Percentiles rank a stretch among this genome's conserved stretches.
Evolutionary conservation across 768 basidiomycete species (phyloP).

Genomic region (Lentinula edodes): DNA sequence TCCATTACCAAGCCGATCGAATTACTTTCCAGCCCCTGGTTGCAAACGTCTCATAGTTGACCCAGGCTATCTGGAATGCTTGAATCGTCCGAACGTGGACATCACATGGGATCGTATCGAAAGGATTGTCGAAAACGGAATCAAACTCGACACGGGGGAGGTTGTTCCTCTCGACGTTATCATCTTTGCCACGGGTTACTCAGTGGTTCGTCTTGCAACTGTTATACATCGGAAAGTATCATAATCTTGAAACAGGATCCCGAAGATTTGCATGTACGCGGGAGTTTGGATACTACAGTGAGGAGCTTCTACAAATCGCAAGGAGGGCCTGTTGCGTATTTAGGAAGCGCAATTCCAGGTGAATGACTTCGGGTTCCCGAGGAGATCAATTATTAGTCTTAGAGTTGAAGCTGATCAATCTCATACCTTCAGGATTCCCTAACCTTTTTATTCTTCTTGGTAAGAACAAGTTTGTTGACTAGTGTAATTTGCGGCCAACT

Average conservation of each 20-base stretch:
- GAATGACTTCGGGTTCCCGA: not conserved
- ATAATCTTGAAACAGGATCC: slow-evolving; percentile 24
- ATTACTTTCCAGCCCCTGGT: slow-evolving; percentile 36
- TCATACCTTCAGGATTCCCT: slow-evolving; percentile 36
- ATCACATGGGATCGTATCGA: slow-evolving; percentile 45
- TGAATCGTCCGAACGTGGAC: slow-evolving; percentile 49
- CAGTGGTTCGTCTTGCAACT: slow-evolving; percentile 28
- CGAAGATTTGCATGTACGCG: slow-evolving; percentile 30
- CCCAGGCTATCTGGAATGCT: slow-evolving; percentile 47
- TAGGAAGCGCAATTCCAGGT: slow-evolving; percentile 42
- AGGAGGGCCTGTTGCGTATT: slow-evolving; percentile 47
- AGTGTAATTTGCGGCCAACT: not conserved
- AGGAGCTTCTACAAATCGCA: slow-evolving; percentile 41
- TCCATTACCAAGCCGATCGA: too few relatives aligned
- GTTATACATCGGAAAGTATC: not conserved
- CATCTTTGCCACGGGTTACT: slow-evolving; percentile 53
- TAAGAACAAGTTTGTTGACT: slow-evolving; percentile 11
- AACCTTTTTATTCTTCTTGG: slow-evolving; percentile 46
- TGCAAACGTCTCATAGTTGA: slow-evolving; percentile 64
- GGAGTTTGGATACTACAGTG: slow-evolving; percentile 36
- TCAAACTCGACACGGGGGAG: slow-evolving; percentile 43
- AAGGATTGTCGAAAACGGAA: slow-evolving; percentile 41
- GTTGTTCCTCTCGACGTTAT: slow-evolving; percentile 51
- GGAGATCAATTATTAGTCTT: not conserved
- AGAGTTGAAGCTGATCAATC: not conserved